Percentiles rank a stretch among this genome's conserved stretches.
Conservation (phyloP, 1,139 yeast genomes). For the Nakaseomyces kungkrabaensis region DNA sequence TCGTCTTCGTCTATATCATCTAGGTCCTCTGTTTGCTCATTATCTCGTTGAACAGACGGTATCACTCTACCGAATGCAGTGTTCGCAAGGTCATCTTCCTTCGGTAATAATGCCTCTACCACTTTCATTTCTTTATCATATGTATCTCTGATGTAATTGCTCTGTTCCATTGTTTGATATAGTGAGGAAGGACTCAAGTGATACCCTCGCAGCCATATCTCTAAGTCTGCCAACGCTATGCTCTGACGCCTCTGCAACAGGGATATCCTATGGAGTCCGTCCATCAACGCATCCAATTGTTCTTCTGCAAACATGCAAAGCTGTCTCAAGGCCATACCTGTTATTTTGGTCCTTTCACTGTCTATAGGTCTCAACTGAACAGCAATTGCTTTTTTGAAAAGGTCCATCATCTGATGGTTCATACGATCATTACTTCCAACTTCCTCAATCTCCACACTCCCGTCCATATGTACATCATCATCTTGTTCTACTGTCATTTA, state of each 20-base stretch:
- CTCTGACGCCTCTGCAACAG: constrained; percentile 58
- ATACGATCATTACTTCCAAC: background rate
- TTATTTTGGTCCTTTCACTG: constrained; percentile 25
- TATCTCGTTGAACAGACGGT: background rate
- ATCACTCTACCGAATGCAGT: constrained; percentile 13
- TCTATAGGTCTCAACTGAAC: constrained; percentile 34
- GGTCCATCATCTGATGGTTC: constrained; percentile 13
- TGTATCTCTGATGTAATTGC: constrained; percentile 19
- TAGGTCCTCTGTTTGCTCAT: background rate
- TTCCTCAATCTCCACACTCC: background rate
- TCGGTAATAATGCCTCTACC: constrained; percentile 18
- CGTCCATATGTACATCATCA: background rate
- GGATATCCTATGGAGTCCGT: constrained; percentile 43
- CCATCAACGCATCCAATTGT: constrained; percentile 41
- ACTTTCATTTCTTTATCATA: constrained; percentile 7
- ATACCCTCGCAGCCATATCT: constrained; percentile 38
- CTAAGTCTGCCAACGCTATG: constrained; percentile 52
- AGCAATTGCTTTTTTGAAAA: constrained; percentile 27
- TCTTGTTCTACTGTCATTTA: background rate
- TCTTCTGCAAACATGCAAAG: constrained; percentile 40
- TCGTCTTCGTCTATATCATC: constrained; percentile 1
- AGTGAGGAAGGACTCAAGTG: constrained; percentile 39
- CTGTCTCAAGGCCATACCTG: constrained; percentile 39
- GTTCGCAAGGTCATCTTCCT: constrained; percentile 8
- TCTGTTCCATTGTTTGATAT: constrained; percentile 28